phyloP scores from a whole-genome alignment of 129 eudicot species.

The Saposhnikovia divaricata region DNA sequence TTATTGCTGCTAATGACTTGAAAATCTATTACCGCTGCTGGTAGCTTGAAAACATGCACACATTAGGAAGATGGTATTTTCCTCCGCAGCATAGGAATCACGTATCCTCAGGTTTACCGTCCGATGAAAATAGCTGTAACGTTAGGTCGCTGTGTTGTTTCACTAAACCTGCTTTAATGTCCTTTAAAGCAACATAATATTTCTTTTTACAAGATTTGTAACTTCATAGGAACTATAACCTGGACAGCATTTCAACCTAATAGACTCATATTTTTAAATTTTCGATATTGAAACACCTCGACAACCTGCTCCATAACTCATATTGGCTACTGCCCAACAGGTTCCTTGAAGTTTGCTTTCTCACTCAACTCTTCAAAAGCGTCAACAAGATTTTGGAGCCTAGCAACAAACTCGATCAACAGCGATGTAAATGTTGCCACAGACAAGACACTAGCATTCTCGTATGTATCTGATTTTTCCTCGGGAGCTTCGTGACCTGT shows the following conservation, averaged over 20 bases:
- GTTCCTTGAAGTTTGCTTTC: conserved; percentile 51
- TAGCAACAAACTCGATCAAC: conserved; percentile 79
- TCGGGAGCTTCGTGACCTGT: conserved; percentile 22
- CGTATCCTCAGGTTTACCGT: background rate
- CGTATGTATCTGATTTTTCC: conserved; percentile 35
- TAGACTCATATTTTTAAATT: conserved; percentile 11
- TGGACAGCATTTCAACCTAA: conserved; percentile 14
- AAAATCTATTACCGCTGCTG: background rate
- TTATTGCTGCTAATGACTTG: no score
- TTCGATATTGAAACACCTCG: conserved; percentile 26
- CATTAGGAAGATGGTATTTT: background rate
- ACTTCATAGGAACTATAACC: background rate
- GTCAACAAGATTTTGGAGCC: conserved; percentile 74
- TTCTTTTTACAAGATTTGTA: background rate
- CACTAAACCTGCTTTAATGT: background rate
- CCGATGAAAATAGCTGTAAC: background rate
- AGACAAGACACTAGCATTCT: conserved; percentile 76
- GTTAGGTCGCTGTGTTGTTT: background rate
- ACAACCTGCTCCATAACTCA: conserved; percentile 34
- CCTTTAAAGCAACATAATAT: background rate
- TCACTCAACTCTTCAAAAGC: conserved; percentile 66
- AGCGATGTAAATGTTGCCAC: conserved; percentile 77
- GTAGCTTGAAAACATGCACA: background rate
- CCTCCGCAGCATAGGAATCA: background rate
- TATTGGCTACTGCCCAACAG: conserved; percentile 13